Evolutionary conservation across 2,329 filamentous ascomycete genomes (phyloP).

Genomic region (Colletotrichum horii): DNA sequence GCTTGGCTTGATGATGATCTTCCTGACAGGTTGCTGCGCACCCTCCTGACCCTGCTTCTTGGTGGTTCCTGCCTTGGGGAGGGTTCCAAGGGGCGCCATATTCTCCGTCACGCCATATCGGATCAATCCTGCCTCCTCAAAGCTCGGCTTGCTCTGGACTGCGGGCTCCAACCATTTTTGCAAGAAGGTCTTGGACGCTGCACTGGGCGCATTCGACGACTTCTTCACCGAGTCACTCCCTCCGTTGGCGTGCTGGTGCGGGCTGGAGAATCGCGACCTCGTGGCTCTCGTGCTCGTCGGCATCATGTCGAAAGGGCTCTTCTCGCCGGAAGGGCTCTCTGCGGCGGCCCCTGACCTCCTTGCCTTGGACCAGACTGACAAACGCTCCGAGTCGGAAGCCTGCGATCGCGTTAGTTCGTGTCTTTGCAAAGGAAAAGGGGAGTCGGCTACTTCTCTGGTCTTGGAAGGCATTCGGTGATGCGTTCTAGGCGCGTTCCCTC

Average conservation of each 20-base stretch:
- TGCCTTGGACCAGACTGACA: slow-evolving; percentile 14
- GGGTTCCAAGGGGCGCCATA: slow-evolving; percentile 81
- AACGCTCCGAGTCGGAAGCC: slow-evolving; percentile 16
- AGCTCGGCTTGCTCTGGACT: slow-evolving; percentile 70
- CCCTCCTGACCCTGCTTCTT: slow-evolving; percentile 39
- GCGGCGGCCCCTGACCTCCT: slow-evolving; percentile 21
- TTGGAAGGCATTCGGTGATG: slow-evolving; percentile 23
- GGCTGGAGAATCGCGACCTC: slow-evolving; percentile 64
- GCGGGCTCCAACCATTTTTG: slow-evolving; percentile 64
- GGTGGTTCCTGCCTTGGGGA: slow-evolving; percentile 63
- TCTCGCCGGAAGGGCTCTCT: slow-evolving; percentile 17
- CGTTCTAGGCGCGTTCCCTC: slow-evolving; percentile 27
- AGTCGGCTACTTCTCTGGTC: slow-evolving; percentile 25
- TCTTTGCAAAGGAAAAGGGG: not conserved
- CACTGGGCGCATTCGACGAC: slow-evolving; percentile 34
- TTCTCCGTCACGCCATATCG: slow-evolving; percentile 79
- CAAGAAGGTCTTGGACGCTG: slow-evolving; percentile 53
- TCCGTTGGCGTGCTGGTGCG: slow-evolving; percentile 41
- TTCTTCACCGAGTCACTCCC: slow-evolving; percentile 12
- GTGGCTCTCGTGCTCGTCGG: slow-evolving; percentile 53
- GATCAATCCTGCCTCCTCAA: slow-evolving; percentile 77
- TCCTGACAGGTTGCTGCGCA: slow-evolving; percentile 37
- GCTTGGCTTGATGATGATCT: slow-evolving; percentile 49
- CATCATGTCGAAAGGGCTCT: slow-evolving; percentile 33
- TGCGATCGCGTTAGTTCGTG: slow-evolving; percentile 17